Evolutionary conservation across 208 protist genomes (phyloP), one percentile per base, ranked within the genome.

Genomic region (Wallacemonas sp.): DNA sequence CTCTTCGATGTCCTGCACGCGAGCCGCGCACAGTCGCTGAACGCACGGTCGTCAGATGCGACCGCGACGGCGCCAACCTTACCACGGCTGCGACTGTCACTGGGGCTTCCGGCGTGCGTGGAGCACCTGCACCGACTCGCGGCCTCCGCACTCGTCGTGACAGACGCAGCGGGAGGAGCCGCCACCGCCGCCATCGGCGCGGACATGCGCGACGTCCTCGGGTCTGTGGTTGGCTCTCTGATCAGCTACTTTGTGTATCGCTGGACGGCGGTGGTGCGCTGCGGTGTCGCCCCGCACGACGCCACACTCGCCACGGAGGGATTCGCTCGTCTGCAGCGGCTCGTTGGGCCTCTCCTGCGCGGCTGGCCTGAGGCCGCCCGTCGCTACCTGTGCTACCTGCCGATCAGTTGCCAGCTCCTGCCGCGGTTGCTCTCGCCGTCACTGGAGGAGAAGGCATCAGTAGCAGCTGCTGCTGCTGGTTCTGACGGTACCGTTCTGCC

Each of bases 191-290:
- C 9, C 9, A 23, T 58, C 0, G 52, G 32, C n/a, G 12, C 52
- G 3, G 52, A 8, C 52, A 16, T 33, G 30, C 4, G 11, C 12
- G 32, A 43, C 29, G 23, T 30, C 14, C 6, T 58, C 26, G 32
- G 26, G n/a, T 8, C 26, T 4, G 14, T 58, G 30, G 9, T 41
- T 24, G 52, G 52, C 6, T n/a, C 30, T 9, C 26, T 58, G 12
- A 24, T 58, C 16, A 58, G 30, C 32, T 58, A 58, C 52, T 58
- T 58, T 39, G n/a, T 39, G 12, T 58, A 39, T 30, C 52, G 52
- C 26, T 58, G 52, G 52, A 58, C 30, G 30, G 3, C 6, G 6
- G 29, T 58, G 8, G 16, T 58, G 30, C 4, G n/a, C 12, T 4
- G 27, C n/a, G 12, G 11, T 30, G 30, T 39, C 2, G n/a, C 30